A percentile compares a stretch with the other conserved stretches of the same genome.
phyloP scores from a whole-genome alignment of 495 filamentous ascomycete species.

The Penicillium pancosmium region DNA sequence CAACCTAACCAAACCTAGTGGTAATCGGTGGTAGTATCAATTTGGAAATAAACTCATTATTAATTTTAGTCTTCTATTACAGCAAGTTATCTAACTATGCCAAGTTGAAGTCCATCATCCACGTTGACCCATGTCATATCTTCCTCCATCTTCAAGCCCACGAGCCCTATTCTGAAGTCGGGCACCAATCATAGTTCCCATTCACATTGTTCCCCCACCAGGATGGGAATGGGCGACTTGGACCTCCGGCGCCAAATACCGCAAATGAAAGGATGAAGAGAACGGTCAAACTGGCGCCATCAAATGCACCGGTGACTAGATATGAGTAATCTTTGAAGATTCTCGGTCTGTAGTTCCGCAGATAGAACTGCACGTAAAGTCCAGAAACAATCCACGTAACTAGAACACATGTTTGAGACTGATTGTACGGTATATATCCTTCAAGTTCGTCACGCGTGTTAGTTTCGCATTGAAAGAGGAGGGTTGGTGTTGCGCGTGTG shows the following conservation, averaged over 20 bases:
- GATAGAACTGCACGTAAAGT: constrained; percentile 54
- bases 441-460: no score
- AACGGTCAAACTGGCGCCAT: constrained; percentile 53
- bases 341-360: constrained; percentile 50
- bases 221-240: constrained; percentile 29
- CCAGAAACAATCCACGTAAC: constrained; percentile 41
- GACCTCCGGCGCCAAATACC: constrained; percentile 53
- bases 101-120: no score
- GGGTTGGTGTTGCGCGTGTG: no score
- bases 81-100: no score
- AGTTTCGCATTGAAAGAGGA: no score
- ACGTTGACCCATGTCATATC: no score
- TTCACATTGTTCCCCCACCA: constrained; percentile 56
- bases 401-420: constrained; percentile 43
- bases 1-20: no score
- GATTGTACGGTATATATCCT: constrained; percentile 44
- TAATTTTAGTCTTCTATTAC: no score
- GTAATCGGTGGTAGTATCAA: no score
- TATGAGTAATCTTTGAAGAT: constrained; percentile 63
- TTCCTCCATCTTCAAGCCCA: no score
- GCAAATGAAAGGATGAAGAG: constrained; percentile 63
- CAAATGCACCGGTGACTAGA: constrained; percentile 56
- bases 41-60: no score
- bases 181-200: constrained; percentile 27
- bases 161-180: constrained; percentile 3